Conservation (phyloP, 2,329 filamentous ascomycete genomes). For the Stagonosporopsis vannaccii region DNA sequence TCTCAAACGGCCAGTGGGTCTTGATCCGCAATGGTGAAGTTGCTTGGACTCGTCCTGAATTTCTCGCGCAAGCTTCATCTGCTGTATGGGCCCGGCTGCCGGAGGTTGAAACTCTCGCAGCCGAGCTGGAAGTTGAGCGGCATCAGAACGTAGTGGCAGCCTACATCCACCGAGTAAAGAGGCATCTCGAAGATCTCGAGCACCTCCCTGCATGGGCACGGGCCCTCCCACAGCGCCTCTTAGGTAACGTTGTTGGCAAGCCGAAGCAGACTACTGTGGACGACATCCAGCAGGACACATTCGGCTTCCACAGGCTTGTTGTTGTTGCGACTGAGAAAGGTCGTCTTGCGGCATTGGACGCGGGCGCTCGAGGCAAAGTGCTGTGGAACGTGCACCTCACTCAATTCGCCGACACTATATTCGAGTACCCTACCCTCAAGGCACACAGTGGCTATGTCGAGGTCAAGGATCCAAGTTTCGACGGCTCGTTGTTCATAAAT, state of each 20-base stretch:
- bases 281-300: constrained; percentile 71
- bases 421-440: constrained; percentile 65
- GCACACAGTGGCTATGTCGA: constrained; percentile 45
- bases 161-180: constrained; percentile 85
- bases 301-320: constrained; percentile 88
- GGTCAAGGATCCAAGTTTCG: constrained; percentile 35
- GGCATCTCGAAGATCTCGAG: constrained; percentile 80
- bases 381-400: constrained; percentile 76
- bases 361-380: constrained; percentile 74
- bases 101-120: constrained; percentile 75
- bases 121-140: constrained; percentile 84
- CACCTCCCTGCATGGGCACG: constrained; percentile 77
- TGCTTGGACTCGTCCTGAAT: constrained; percentile 83
- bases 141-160: constrained; percentile 80
- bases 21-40: constrained; percentile 82
- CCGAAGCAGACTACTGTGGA: constrained; percentile 64
- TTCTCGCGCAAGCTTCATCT: constrained; percentile 78
- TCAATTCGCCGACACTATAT: constrained; percentile 63
- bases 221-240: constrained; percentile 71
- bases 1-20: constrained; percentile 76
- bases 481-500: constrained; percentile 41
- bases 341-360: constrained; percentile 80
- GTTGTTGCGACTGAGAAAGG: constrained; percentile 82
- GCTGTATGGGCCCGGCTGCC: constrained; percentile 82
- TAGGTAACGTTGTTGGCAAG: constrained; percentile 62